Evolutionary conservation across 192 early-diverging fungal genomes (phyloP), one percentile per base, ranked within the genome.

Genomic region (Phycomyces nitens): DNA sequence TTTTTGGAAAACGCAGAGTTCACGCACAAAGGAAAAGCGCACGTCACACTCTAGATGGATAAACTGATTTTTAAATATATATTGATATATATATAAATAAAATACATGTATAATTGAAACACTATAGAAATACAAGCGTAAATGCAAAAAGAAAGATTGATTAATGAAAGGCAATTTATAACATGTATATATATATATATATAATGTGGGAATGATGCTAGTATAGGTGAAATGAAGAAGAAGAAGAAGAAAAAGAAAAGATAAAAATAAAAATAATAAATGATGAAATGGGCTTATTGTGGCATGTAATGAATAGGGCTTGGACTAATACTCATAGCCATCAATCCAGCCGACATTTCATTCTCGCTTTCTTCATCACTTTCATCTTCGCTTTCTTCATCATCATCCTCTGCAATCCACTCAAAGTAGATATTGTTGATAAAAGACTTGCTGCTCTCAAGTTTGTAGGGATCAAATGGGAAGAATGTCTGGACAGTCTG

Each of bases 401-500:
- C 76, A n/a, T 87, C 87, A 1, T 84, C 85, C 11, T 81, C 79
- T 9, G 79, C 77, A 50, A 82, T 75, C 96, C 96, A 98, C 63
- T 89, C 88, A 47, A 84, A 78, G 77, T 95, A 98, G 15, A 90
- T 78, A 20, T 53, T 57, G 23, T 89, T 80, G 44, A 96, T 82
- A 51, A 82, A 92, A 4, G 68, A 57, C n/a, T 80, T 77, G 44
- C 88, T 91, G 56, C 80, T 75, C 44, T 87, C 84, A 2, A 98
- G 80, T 14, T 84, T 75, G 63, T 92, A 89, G 7, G 96, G 96
- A 68, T 98, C 96, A 56, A 95, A 98, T 43, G 96, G 96, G 74
- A 98, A 98, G 65, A 96, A 95, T 0, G 89, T 77, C 61, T 82
- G 76, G 0, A 76, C 70, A 20, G 73, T 72, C 20, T 78, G 67